A percentile compares a stretch with the other conserved stretches of the same genome.
phyloP scores from a whole-genome alignment of 352 stramenopile genomes.

The Phytophthora tentaculata region DNA sequence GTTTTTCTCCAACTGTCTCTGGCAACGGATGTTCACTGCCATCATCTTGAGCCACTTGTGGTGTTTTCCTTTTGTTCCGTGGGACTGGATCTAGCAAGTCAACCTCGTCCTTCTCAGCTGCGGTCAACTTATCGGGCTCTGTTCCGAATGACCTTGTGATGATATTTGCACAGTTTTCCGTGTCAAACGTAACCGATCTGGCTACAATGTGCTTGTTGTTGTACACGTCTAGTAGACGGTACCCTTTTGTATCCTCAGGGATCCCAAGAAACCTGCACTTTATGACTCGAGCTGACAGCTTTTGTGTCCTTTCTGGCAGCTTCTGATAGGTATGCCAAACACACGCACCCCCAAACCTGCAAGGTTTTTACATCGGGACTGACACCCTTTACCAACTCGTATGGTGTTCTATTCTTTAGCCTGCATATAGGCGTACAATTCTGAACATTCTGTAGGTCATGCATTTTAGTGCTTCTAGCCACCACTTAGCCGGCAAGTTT shows the following conservation, averaged over 20 bases:
- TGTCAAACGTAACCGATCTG: too few relatives aligned
- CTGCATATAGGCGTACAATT: slow-evolving; percentile 3
- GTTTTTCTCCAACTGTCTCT: neutral
- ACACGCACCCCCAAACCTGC: neutral
- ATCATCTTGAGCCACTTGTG: neutral
- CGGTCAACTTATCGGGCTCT: neutral
- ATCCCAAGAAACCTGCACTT: slow-evolving; percentile 8
- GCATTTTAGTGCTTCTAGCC: neutral
- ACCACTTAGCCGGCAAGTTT: neutral
- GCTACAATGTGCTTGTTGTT: too few relatives aligned
- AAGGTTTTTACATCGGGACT: neutral
- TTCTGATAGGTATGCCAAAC: slow-evolving; percentile 7
- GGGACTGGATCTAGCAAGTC: neutral
- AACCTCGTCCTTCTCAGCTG: neutral
- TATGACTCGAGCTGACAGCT: slow-evolving; percentile 2
- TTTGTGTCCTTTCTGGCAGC: neutral
- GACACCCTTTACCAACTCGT: slow-evolving; percentile 2
- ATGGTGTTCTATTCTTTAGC: slow-evolving; percentile 6
- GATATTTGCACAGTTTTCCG: neutral
- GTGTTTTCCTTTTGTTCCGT: neutral
- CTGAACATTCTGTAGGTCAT: slow-evolving; percentile 8
- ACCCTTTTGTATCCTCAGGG: slow-evolving; percentile 6
- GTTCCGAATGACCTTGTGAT: neutral
- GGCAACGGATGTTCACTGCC: neutral
- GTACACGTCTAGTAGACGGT: neutral